Conservation (phyloP, 768 basidiomycete species). For the Sporobolomyces roseus region DNA sequence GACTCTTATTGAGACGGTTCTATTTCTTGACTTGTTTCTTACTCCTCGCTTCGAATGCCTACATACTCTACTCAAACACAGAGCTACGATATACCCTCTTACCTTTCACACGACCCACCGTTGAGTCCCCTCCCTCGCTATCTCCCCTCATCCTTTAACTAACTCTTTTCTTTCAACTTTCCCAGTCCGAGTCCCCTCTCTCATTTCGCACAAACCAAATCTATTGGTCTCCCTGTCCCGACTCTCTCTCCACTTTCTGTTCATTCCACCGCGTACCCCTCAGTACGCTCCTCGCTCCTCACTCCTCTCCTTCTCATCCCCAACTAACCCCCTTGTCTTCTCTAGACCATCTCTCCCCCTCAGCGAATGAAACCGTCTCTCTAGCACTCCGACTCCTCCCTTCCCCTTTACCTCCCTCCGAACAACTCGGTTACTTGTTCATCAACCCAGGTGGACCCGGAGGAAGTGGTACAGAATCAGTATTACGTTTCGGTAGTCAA, state of each 20-base stretch:
- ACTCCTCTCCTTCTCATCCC: neutral
- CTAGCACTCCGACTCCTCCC: slow-evolving; percentile 39
- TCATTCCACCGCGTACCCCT: slow-evolving; percentile 36
- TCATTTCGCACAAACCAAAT: no score
- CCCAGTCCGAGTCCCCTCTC: neutral
- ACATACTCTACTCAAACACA: no score
- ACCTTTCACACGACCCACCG: no score
- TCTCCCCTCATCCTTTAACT: no score
- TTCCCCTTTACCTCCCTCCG: slow-evolving; percentile 21
- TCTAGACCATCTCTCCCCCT: slow-evolving; percentile 29
- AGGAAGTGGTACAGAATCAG: slow-evolving; percentile 28
- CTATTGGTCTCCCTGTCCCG: slow-evolving; percentile 36
- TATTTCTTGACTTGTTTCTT: neutral
- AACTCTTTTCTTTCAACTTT: no score
- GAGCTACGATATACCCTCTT: no score
- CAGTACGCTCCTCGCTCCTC: slow-evolving; percentile 2
- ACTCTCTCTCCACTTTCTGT: slow-evolving; percentile 18
- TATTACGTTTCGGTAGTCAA: slow-evolving; percentile 11
- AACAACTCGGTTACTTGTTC: slow-evolving; percentile 35
- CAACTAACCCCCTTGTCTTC: neutral
- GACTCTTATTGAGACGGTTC: neutral
- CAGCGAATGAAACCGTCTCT: slow-evolving; percentile 31
- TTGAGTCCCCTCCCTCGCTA: no score
- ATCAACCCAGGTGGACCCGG: slow-evolving; percentile 42
- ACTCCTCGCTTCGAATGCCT: neutral